Base-by-base conservation (phyloP, 2,329 filamentous ascomycete genomes). In the Neonectria coccinea region DNA sequence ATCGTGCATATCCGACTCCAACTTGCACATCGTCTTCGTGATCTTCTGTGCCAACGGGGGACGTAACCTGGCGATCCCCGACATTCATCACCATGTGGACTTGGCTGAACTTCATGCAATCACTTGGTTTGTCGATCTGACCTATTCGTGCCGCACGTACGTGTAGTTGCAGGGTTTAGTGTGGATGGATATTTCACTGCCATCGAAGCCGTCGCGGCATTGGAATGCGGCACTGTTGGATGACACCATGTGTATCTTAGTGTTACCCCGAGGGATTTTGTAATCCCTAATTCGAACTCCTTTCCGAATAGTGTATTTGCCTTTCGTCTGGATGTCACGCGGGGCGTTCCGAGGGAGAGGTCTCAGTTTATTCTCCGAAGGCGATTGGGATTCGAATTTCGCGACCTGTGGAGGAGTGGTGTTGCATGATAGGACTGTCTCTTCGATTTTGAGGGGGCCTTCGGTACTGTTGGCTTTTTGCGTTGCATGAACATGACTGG, bases 131-230 rank as follows among this genome's bases (percentile, higher is more conserved):
- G 41, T 12, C 9, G 2, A 1, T 48, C 14, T 16, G 8, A 14
- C 5, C 3, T 20, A 12, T 47, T 45, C 22, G 11, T 47, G 5
- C 27, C 1, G 4, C 9, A 22, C 1, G 36, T 16, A 3, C 11
- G 45, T 2, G 20, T 16, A 2, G 7, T 33, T 60, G 74, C 73
- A 7, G 60, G 61, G 31, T 59, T 53, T 10, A 71, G 65, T 16
- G 2, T 60, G 59, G 10, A 64, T 58, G 2, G 61, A 67, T 16
- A 56, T 45, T 44, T 78, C 76, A 5, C 55, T 52, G 14, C 25
- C 41, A 18, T 75, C 64, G 39, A 79, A 78, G 0, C 76, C 75
- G 61, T 79, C 77, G 10, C 75, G 67, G 22, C 76, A 77, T 33
- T 74, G 74, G 7, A 72, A 77, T 31, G 72, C 68, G 3, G 48